Conservation (phyloP, 2,329 filamentous ascomycete species). For the Stagonosporopsis tanaceti region DNA sequence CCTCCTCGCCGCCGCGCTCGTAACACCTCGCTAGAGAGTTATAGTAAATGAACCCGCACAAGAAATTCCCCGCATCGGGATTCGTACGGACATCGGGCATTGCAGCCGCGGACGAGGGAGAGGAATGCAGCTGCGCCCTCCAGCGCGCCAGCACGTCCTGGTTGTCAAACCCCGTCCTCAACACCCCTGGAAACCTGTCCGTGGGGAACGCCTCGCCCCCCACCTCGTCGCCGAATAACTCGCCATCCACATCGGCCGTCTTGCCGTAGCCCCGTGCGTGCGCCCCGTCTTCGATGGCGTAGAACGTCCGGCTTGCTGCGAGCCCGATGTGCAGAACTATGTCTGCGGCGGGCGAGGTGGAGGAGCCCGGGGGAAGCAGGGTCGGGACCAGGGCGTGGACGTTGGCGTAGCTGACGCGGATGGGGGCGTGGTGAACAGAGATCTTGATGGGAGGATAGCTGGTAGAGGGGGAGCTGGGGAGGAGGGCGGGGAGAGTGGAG, state of each 20-base stretch:
- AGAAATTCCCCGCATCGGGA: slow-evolving; percentile 46
- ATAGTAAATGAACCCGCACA: slow-evolving; percentile 50
- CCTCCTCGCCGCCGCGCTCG: slow-evolving; percentile 16
- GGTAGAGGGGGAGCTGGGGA: slow-evolving; percentile 35
- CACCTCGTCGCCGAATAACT: slow-evolving; percentile 30
- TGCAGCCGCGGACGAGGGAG: neutral
- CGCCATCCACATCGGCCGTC: slow-evolving; percentile 47
- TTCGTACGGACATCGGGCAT: slow-evolving; percentile 39
- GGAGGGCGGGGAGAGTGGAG: slow-evolving; percentile 44
- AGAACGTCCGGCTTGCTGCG: slow-evolving; percentile 46
- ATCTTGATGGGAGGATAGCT: slow-evolving; percentile 45
- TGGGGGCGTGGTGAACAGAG: slow-evolving; percentile 41
- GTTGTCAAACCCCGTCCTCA: slow-evolving; percentile 44
- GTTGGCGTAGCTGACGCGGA: slow-evolving; percentile 47
- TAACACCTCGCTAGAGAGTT: slow-evolving; percentile 45
- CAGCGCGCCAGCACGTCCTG: slow-evolving; percentile 40
- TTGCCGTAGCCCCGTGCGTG: slow-evolving; percentile 39
- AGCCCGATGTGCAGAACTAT: slow-evolving; percentile 51
- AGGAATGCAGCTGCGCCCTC: neutral
- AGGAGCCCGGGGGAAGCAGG: slow-evolving; percentile 36
- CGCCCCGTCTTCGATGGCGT: slow-evolving; percentile 45
- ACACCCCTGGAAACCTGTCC: slow-evolving; percentile 23
- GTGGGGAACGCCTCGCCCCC: slow-evolving; percentile 18
- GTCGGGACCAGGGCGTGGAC: slow-evolving; percentile 39
- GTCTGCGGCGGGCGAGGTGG: slow-evolving; percentile 33